These are phyloP conservation scores for Aspergillus sclerotiicarbonarius DNA, from an alignment of 495 filamentous ascomycete species.

Conservation along the genomic window DNA sequence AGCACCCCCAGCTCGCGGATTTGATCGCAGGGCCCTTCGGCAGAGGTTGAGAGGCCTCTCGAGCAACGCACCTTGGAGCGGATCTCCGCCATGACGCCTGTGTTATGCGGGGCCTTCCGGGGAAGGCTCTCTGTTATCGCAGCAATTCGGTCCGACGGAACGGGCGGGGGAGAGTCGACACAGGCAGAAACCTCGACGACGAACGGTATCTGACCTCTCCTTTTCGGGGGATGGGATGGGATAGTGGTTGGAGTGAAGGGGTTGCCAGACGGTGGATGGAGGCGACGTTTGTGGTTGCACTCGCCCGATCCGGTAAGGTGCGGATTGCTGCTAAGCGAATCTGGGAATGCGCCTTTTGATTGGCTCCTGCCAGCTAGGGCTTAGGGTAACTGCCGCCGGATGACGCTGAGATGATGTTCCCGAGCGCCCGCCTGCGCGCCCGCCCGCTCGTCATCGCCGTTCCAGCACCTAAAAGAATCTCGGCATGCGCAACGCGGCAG, in stretches of 20 bases:
- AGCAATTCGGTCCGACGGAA: slow-evolving; percentile 32
- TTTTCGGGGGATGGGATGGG: slow-evolving; percentile 27
- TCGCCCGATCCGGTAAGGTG: slow-evolving; percentile 28
- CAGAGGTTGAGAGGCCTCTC: slow-evolving; percentile 12
- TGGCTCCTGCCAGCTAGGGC: slow-evolving; percentile 26
- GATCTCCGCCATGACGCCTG: slow-evolving; percentile 53
- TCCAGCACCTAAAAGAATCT: no score
- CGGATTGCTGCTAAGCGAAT: slow-evolving; percentile 30
- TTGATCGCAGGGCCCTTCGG: slow-evolving; percentile 6
- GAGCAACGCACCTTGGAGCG: slow-evolving; percentile 49
- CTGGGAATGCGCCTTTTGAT: slow-evolving; percentile 13
- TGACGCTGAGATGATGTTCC: slow-evolving; percentile 9
- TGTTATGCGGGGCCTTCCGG: slow-evolving; percentile 47
- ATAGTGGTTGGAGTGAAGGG: slow-evolving; percentile 19
- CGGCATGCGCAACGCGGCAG: no score
- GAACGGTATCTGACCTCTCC: slow-evolving; percentile 33
- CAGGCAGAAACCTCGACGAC: slow-evolving; percentile 38
- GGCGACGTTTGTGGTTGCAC: slow-evolving; percentile 28
- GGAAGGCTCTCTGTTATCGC: slow-evolving; percentile 50
- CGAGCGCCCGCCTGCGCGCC: neutral
- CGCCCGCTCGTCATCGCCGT: no score
- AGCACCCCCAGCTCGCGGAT: neutral
- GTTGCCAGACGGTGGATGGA: slow-evolving; percentile 18
- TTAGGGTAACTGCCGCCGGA: slow-evolving; percentile 27
- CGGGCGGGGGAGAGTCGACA: slow-evolving; percentile 22